Base-by-base conservation (phyloP, 768 basidiomycete species). In the Agrocybe chaxingu region DNA sequence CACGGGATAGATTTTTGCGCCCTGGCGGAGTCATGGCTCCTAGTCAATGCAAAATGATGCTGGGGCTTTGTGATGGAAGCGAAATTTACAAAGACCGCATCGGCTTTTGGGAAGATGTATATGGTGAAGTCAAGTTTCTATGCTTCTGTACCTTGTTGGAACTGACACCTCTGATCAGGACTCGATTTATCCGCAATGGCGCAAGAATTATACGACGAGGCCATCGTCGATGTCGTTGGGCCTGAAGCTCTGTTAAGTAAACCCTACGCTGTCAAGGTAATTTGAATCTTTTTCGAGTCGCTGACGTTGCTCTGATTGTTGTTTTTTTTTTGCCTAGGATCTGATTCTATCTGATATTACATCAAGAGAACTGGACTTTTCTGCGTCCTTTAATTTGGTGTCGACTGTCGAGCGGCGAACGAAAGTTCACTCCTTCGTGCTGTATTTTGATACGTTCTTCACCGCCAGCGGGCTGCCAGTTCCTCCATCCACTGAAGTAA, bases 401-500 rank as follows among this genome's bases (percentile, higher is more conserved):
- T 81, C 85, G 4, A 84, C 78, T 1, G 73, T 77, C 1, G 70
- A 74, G 8, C 79, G 78, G 54, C 78, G 82, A 32, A 80, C 78
- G 4, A 87, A 87, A 62, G 75, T 89, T 38, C 83, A 83, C 62
- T 77, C 89, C 5, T 84, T 98, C 70, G 76, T 97, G 19, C 81
- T 94, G 12, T 96, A 96, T 71, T 98, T 98, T 61, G 96, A 98
- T 69, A 87, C 89, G 0, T 98, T 94, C 76, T 98, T 98, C 76
- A 83, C 82, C 0, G 66, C 54, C 38, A 73, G 67, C 29, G 86
- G 79, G 8, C 71, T 71, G 38, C 79, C 79, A 1, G 69, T 86
- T 5, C 66, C 82, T 0, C 72, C 79, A 0, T 70, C 71, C 32
- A 77, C 77, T 0, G 61, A 77, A 16, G 86, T 83, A 7, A 76